Percentiles rank a stretch among this genome's conserved stretches.
phyloP scores from a whole-genome alignment of 1,139 yeast genomes.

The Pichia sp. region DNA sequence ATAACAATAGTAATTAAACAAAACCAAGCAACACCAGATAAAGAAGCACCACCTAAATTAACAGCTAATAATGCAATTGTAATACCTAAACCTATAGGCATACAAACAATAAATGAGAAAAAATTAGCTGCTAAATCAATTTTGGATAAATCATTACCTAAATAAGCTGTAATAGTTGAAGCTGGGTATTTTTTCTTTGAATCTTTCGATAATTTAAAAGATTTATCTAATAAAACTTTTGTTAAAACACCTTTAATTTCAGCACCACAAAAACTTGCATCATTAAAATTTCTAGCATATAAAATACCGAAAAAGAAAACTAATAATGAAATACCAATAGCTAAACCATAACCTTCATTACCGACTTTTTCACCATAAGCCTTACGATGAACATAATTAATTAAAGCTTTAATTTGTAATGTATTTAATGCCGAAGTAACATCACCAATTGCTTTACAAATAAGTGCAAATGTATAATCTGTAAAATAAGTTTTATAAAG shows the following conservation, averaged over 20 bases:
- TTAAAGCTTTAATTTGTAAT: conserved; percentile 45
- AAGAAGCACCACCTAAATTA: conserved; percentile 67
- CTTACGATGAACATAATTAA: conserved; percentile 39
- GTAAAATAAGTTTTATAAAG: conserved; percentile 51
- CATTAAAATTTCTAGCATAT: conserved; percentile 49
- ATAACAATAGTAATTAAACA: conserved; percentile 24
- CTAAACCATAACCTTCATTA: conserved; percentile 52
- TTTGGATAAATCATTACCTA: conserved; percentile 76
- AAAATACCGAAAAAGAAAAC: conserved; percentile 35
- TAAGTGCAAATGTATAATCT: conserved; percentile 41
- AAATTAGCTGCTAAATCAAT: conserved; percentile 71
- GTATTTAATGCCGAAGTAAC: conserved; percentile 47
- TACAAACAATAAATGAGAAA: conserved; percentile 57
- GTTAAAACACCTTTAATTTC: conserved; percentile 61
- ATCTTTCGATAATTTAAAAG: conserved; percentile 54
- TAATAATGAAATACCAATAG: conserved; percentile 46
- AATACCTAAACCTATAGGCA: conserved; percentile 55
- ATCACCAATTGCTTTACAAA: conserved; percentile 42
- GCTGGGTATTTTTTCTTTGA: conserved; percentile 56
- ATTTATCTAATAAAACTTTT: conserved; percentile 59
- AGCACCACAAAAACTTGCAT: conserved; percentile 59
- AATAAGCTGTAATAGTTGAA: conserved; percentile 64
- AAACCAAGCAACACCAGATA: conserved; percentile 33
- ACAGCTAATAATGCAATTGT: conserved; percentile 59
- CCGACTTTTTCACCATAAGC: conserved; percentile 32